Evolutionary conservation across 495 filamentous ascomycete genomes (phyloP), one percentile per base, ranked within the genome.

Genomic region (Lepidopterella palustris): DNA sequence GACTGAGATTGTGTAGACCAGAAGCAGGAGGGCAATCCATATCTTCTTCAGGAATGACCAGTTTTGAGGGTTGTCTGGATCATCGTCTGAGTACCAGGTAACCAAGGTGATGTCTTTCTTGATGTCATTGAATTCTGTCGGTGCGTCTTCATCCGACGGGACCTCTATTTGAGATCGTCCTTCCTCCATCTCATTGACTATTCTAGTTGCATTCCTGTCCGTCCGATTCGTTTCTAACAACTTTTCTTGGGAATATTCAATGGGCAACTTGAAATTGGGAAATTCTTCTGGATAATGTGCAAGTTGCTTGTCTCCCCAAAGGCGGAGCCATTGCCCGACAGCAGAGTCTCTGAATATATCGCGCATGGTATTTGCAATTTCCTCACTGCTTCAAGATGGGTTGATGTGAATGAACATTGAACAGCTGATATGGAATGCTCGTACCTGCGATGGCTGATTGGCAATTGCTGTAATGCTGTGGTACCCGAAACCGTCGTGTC

Each of bases 51-150:
- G 13, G 32, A 66, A 67, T 4, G 74, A 71, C 80, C 80, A 82
- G 49, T 81, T 82, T 26, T 80, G 76, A 0, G 80, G 80, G 51
- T 83, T 81, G 4, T 71, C 78, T 3, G 69, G 61, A 60, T 82
- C 80, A 26, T 78, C 72, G 13, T 74, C 74, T 40, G 71, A 72
- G 61, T 82, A 80, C 80, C 80, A 82, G 50, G 79, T 74, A 18
- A 81, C 77, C 0, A 82, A 55, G 32, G 66, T 64, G 15, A 53
- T 65, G 28, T 57, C n/a, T 2, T 3, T 10, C n/a, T 21, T 24
- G 10, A 9, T 24, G n/a, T 20, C 45, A 10, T 49, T 10, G 45
- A 5, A 18, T 10, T 24, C 45, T 24, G 13, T 11, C 10, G 10
- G 15, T 10, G 10, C 3, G 4, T 49, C n/a, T 49, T 18, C 3